Conservation (phyloP, 352 stramenopile species). For the Pythium chondricola region DNA sequence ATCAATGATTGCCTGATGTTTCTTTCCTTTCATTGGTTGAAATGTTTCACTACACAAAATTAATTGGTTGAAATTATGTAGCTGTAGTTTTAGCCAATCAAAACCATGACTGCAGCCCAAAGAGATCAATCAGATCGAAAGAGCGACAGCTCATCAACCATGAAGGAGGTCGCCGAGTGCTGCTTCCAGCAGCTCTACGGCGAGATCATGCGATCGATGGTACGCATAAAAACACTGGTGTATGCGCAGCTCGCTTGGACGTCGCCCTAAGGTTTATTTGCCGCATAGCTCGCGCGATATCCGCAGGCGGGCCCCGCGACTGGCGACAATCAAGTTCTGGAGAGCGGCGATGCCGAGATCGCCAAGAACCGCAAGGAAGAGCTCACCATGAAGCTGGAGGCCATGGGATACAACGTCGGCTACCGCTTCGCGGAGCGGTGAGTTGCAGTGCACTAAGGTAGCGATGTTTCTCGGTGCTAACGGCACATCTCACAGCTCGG, state of each 20-base stretch:
- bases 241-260: no score
- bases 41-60: background rate
- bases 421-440: slow-evolving; percentile 78
- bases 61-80: slow-evolving; percentile 9
- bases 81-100: slow-evolving; percentile 2
- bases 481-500: slow-evolving; percentile 18
- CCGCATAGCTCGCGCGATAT: slow-evolving; percentile 54
- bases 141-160: slow-evolving; percentile 11
- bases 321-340: slow-evolving; percentile 19
- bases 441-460: background rate
- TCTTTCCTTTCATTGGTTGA: slow-evolving; percentile 5
- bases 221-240: slow-evolving; percentile 19
- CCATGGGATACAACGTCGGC: slow-evolving; percentile 83
- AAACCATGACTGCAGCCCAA: background rate
- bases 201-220: slow-evolving; percentile 83
- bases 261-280: no score
- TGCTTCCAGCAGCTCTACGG: slow-evolving; percentile 87
- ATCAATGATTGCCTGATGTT: no score
- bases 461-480: background rate
- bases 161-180: slow-evolving; percentile 83
- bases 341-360: slow-evolving; percentile 35
- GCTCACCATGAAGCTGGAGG: slow-evolving; percentile 75
- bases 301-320: slow-evolving; percentile 28
- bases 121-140: no score
- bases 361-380: slow-evolving; percentile 63